A percentile compares a stretch with the other conserved stretches of the same genome.
Evolutionary conservation across 352 stramenopile species (phyloP).

Genomic region (Elongisporangium anandrum): DNA sequence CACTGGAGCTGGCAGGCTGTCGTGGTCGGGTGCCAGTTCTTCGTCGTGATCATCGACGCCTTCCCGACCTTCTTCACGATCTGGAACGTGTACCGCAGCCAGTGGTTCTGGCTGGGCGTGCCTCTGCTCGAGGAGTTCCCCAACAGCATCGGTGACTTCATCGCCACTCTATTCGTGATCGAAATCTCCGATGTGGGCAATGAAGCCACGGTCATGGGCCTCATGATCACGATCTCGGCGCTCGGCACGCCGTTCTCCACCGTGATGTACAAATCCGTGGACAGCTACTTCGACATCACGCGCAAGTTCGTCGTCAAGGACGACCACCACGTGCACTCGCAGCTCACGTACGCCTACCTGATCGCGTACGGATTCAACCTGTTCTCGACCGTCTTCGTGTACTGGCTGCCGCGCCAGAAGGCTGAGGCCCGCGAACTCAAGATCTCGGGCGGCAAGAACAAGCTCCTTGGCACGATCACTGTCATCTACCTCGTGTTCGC

Average conservation of each 20-base stretch:
- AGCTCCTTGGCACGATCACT: conserved; percentile 29
- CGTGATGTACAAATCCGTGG: conserved; percentile 51
- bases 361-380: conserved; percentile 59
- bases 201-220: conserved; percentile 41
- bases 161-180: conserved; percentile 44
- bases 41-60: conserved; percentile 39
- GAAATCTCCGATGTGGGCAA: conserved; percentile 44
- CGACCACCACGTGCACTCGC: conserved; percentile 28
- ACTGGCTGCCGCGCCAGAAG: conserved; percentile 50
- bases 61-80: conserved; percentile 55
- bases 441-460: conserved; percentile 30
- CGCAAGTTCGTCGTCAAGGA: conserved; percentile 38
- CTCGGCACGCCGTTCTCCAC: conserved; percentile 46
- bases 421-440: conserved; percentile 38
- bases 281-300: conserved; percentile 51
- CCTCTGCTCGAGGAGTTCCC: conserved; percentile 49
- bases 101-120: conserved; percentile 65
- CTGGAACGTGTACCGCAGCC: conserved; percentile 62
- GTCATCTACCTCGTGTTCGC: conserved; percentile 35
- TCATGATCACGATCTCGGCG: conserved; percentile 38
- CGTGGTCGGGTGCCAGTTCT: conserved; percentile 32
- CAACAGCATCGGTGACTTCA: conserved; percentile 38
- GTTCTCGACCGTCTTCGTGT: conserved; percentile 36
- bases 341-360: conserved; percentile 49
- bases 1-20: conserved; percentile 52